phyloP scores from a whole-genome alignment of 345 rosid genomes.

The Eutrema yunnanense region DNA sequence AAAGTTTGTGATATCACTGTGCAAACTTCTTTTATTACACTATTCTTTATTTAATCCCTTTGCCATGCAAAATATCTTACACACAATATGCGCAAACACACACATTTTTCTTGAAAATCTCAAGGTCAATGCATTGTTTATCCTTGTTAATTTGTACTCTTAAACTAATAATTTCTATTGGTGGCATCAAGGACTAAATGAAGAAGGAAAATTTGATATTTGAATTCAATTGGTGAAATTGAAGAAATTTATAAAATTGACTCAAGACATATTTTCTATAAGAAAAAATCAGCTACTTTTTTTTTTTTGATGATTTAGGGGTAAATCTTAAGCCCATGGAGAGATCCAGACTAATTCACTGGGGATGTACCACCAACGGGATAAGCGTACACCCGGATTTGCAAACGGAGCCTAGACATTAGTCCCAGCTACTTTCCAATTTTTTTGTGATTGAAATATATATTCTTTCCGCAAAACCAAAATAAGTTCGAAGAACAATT shows the following conservation, averaged over 20 bases:
- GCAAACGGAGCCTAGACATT: no score
- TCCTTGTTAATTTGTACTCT: neutral
- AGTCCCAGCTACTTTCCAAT: neutral
- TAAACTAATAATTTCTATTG: neutral
- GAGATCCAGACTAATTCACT: no score
- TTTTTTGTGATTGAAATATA: neutral
- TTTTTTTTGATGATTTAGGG: no score
- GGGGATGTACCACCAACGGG: no score
- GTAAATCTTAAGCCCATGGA: no score
- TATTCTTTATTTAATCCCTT: slow-evolving; percentile 3
- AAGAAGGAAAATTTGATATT: neutral
- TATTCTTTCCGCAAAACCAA: neutral
- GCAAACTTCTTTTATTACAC: slow-evolving; percentile 17
- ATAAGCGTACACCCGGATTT: no score
- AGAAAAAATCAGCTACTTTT: neutral
- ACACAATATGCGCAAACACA: neutral
- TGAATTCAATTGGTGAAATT: neutral
- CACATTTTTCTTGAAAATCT: neutral
- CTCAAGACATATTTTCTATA: neutral
- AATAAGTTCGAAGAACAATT: neutral
- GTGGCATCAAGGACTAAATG: neutral
- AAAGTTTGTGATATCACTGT: slow-evolving; percentile 31
- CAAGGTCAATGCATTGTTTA: neutral
- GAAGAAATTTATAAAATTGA: neutral
- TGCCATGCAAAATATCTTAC: slow-evolving; percentile 14